phyloP scores from a whole-genome alignment of 345 rosid genomes.

The Passiflora organensis region DNA sequence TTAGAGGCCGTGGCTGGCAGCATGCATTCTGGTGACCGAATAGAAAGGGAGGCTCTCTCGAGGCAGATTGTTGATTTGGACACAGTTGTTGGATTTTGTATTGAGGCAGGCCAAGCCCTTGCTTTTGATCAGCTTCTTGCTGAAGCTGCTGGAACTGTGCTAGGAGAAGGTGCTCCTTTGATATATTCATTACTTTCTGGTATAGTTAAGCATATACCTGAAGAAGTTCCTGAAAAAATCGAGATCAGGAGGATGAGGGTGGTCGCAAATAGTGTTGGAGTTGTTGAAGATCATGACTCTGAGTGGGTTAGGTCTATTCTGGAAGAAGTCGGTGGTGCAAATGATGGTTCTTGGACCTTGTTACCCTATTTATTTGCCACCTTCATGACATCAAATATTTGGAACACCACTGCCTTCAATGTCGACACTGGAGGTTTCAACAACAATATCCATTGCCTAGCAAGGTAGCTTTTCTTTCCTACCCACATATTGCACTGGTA shows the following conservation, averaged over 20 bases:
- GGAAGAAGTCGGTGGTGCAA: conserved; percentile 91
- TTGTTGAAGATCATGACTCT: conserved; percentile 79
- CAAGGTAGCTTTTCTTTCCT: conserved; percentile 45
- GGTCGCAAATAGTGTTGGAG: conserved; percentile 58
- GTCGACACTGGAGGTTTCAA: conserved; percentile 92
- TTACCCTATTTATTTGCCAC: conserved; percentile 85
- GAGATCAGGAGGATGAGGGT: conserved; percentile 79
- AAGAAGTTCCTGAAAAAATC: conserved; percentile 77
- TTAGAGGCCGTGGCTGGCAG: conserved; percentile 81
- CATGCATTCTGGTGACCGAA: conserved; percentile 94
- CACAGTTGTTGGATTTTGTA: conserved; percentile 85
- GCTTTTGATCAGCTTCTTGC: conserved; percentile 92
- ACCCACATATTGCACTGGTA: not conserved
- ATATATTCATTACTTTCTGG: conserved; percentile 75
- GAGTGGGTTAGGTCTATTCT: conserved; percentile 87
- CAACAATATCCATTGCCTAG: conserved; percentile 92
- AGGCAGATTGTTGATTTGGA: conserved; percentile 95
- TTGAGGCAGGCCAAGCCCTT: conserved; percentile 95
- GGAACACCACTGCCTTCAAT: conserved; percentile 89
- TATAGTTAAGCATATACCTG: conserved; percentile 73
- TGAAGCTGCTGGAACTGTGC: conserved; percentile 87
- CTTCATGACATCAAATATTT: conserved; percentile 81
- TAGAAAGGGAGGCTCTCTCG: conserved; percentile 66
- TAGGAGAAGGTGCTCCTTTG: conserved; percentile 80
- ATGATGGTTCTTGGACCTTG: conserved; percentile 89